phyloP scores from a whole-genome alignment of 805 yeast genomes.

The Metschnikowia drakensbergensis region DNA sequence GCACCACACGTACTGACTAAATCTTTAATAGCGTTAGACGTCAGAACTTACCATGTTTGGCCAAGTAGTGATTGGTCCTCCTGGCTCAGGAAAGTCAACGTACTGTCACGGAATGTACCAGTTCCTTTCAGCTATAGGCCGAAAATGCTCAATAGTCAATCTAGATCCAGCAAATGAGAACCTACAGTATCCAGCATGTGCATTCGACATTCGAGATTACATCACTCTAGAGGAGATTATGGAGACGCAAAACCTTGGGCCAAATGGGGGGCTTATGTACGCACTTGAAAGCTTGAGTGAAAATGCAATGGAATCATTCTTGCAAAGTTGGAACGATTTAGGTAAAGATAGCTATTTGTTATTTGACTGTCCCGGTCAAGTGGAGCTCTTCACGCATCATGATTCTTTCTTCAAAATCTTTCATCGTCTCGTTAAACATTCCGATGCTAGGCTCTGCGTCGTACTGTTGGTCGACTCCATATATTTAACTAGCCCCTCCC shows the following conservation, averaged over 20 bases:
- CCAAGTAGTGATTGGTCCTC: conserved; percentile 95
- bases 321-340: conserved; percentile 25
- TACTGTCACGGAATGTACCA: conserved; percentile 91
- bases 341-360: conserved; percentile 55
- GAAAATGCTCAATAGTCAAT: conserved; percentile 80
- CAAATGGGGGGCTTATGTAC: conserved; percentile 87
- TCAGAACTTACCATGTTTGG: conserved; percentile 51
- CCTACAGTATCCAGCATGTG: conserved; percentile 60
- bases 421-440: conserved; percentile 47
- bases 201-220: conserved; percentile 74
- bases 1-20: conserved; percentile 5
- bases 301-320: conserved; percentile 45
- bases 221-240: conserved; percentile 74
- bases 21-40: background rate
- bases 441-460: conserved; percentile 74
- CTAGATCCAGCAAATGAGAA: conserved; percentile 89
- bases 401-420: conserved; percentile 68
- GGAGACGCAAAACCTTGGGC: conserved; percentile 70
- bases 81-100: conserved; percentile 96
- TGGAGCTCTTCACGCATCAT: conserved; percentile 90
- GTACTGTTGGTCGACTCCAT: conserved; percentile 82
- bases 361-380: conserved; percentile 95
- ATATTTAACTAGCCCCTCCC: conserved; percentile 81
- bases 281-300: conserved; percentile 69
- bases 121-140: conserved; percentile 89